phyloP scores from a whole-genome alignment of 352 stramenopile genomes.

The Elongisporangium anandrum region DNA sequence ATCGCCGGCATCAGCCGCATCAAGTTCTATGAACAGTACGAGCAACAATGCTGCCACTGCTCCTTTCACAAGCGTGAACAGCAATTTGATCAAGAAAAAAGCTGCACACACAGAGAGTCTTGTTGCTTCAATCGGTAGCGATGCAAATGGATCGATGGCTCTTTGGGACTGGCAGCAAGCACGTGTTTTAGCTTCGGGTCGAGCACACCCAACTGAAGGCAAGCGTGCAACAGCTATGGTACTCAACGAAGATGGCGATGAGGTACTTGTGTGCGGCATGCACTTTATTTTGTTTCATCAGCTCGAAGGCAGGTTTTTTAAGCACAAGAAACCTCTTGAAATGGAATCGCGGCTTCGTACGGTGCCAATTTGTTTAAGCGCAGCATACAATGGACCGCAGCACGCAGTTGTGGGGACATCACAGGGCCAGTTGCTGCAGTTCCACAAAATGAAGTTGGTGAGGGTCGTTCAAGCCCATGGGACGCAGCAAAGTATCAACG shows the following conservation, averaged over 20 bases:
- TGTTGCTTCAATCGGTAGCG: conserved; percentile 59
- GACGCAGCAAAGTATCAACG: conserved; percentile 44
- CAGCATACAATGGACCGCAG: conserved; percentile 51
- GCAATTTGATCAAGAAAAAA: conserved; percentile 49
- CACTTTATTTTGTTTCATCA: conserved; percentile 66
- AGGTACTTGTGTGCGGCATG: conserved; percentile 56
- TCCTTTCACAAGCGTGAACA: conserved; percentile 28
- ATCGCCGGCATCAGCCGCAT: conserved; percentile 39
- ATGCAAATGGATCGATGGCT: conserved; percentile 58
- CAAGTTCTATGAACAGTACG: conserved; percentile 27
- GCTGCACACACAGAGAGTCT: conserved; percentile 48
- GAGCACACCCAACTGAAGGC: conserved; percentile 21
- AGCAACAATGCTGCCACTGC: conserved; percentile 19
- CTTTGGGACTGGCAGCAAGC: conserved; percentile 81
- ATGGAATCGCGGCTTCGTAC: conserved; percentile 36
- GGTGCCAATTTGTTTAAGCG: conserved; percentile 40
- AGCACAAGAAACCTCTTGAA: conserved; percentile 49
- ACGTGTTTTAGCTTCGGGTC: conserved; percentile 48
- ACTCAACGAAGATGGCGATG: conserved; percentile 64
- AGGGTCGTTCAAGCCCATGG: conserved; percentile 60
- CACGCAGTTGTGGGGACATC: conserved; percentile 60
- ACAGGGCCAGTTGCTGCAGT: conserved; percentile 59
- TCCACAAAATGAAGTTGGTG: conserved; percentile 52
- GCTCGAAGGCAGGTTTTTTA: conserved; percentile 53
- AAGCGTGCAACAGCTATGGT: conserved; percentile 48